Evolutionary conservation across 2,329 filamentous ascomycete genomes (phyloP).

Genomic region (Penicillium sp.): DNA sequence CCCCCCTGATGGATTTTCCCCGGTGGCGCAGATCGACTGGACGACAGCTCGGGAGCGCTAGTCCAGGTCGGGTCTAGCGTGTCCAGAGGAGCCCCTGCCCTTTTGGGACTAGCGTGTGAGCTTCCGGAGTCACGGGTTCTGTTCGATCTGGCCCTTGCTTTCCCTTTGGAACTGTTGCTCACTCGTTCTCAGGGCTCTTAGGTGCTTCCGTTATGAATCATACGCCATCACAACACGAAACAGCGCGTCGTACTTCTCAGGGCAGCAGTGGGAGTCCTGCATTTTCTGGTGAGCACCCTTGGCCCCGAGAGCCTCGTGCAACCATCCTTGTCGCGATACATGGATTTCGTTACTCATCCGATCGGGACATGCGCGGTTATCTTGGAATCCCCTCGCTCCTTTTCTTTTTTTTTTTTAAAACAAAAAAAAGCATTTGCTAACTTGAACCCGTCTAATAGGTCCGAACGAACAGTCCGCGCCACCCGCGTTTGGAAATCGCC

Average conservation of each 20-base stretch:
- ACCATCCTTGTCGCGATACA: slow-evolving; percentile 5
- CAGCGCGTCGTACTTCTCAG: slow-evolving; percentile 35
- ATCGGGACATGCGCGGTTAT: slow-evolving; percentile 2
- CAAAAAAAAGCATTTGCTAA: slow-evolving; percentile 2
- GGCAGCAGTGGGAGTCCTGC: slow-evolving; percentile 38
- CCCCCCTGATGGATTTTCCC: slow-evolving; percentile 19
- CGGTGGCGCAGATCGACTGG: slow-evolving; percentile 32
- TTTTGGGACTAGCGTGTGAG: slow-evolving; percentile 31
- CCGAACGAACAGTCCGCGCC: slow-evolving; percentile 35
- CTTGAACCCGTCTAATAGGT: slow-evolving; percentile 15
- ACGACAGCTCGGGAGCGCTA: slow-evolving; percentile 38
- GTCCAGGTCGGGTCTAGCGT: slow-evolving; percentile 23
- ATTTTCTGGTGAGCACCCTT: slow-evolving; percentile 37
- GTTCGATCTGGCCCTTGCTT: slow-evolving; percentile 17
- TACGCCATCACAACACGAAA: slow-evolving; percentile 28
- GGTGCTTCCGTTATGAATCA: slow-evolving; percentile 38
- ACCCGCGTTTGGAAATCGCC: slow-evolving; percentile 38
- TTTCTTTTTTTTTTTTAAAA: too few species aligned
- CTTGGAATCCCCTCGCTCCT: neutral
- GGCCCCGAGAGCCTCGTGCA: slow-evolving; percentile 14
- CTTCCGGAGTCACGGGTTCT: slow-evolving; percentile 39
- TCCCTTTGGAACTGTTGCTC: slow-evolving; percentile 22
- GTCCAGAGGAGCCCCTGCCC: slow-evolving; percentile 18
- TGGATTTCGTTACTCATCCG: slow-evolving; percentile 1
- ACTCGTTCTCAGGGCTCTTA: slow-evolving; percentile 14